phyloP scores from a whole-genome alignment of 2,329 filamentous ascomycete species.

The Cladophialophora exuberans region DNA sequence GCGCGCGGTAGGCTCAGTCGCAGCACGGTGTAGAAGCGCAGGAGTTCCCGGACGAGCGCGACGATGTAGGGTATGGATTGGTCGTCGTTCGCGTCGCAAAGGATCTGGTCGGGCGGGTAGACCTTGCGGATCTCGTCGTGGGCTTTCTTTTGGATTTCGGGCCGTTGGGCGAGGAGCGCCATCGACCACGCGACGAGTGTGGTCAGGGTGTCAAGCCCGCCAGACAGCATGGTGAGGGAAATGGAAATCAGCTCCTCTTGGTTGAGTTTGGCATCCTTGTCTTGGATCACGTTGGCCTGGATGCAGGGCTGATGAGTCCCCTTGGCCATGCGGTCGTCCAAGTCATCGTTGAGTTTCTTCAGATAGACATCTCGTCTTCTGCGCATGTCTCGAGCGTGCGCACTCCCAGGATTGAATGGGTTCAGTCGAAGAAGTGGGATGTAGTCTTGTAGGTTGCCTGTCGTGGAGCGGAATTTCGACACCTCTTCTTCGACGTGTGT shows the following conservation, averaged over 20 bases:
- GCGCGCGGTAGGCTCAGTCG: slow-evolving; percentile 64
- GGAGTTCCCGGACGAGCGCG: slow-evolving; percentile 65
- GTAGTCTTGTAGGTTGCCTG: slow-evolving; percentile 65
- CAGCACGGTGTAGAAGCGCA: slow-evolving; percentile 67
- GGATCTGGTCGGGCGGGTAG: slow-evolving; percentile 51
- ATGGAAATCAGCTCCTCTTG: slow-evolving; percentile 67
- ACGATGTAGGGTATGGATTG: slow-evolving; percentile 66
- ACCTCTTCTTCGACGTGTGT: slow-evolving; percentile 66
- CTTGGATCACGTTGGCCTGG: slow-evolving; percentile 67
- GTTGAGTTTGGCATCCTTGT: slow-evolving; percentile 65
- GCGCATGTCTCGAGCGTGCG: slow-evolving; percentile 63
- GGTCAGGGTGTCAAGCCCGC: slow-evolving; percentile 68
- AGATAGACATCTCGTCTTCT: slow-evolving; percentile 64
- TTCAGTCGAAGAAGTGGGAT: slow-evolving; percentile 63
- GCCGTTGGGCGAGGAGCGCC: slow-evolving; percentile 60
- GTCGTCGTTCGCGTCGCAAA: slow-evolving; percentile 65
- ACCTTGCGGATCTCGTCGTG: slow-evolving; percentile 59
- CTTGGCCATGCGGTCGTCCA: slow-evolving; percentile 64
- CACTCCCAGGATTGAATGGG: slow-evolving; percentile 62
- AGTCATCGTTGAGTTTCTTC: slow-evolving; percentile 58
- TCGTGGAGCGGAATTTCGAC: slow-evolving; percentile 62
- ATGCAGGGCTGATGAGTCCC: slow-evolving; percentile 67
- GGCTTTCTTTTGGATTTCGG: slow-evolving; percentile 66
- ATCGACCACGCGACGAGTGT: slow-evolving; percentile 69
- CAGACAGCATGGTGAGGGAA: slow-evolving; percentile 69